phyloP scores from a whole-genome alignment of 768 basidiomycete species.

The Amylocystis lapponica region DNA sequence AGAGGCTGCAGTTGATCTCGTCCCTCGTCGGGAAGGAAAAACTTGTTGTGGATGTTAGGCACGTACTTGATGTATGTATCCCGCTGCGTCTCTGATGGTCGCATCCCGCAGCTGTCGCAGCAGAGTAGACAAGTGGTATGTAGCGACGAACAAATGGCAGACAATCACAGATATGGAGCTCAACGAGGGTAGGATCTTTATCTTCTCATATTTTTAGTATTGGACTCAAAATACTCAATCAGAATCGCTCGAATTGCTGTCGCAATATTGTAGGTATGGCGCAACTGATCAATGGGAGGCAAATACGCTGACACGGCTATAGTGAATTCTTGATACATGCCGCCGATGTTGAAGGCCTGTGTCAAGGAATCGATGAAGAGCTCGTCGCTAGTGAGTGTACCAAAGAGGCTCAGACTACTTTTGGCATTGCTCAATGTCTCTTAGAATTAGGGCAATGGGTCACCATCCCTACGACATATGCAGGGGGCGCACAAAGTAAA shows the following conservation, averaged over 20 bases:
- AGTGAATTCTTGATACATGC: constrained; percentile 94
- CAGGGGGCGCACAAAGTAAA: constrained; percentile 88
- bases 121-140: constrained; percentile 73
- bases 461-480: constrained; percentile 89
- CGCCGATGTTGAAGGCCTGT: constrained; percentile 97
- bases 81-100: not conserved
- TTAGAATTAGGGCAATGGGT: constrained; percentile 90
- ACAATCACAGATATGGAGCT: constrained; percentile 93
- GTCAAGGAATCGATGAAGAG: constrained; percentile 91
- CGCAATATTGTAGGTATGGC: constrained; percentile 73
- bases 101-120: constrained; percentile 67
- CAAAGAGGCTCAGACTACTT: no score
- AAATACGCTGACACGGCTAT: constrained; percentile 21
- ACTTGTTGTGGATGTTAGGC: constrained; percentile 95
- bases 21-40: constrained; percentile 70
- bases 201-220: not conserved
- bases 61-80: constrained; percentile 10
- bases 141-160: constrained; percentile 99
- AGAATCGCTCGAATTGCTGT: constrained; percentile 77
- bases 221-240: no score
- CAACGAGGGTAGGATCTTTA: not conserved
- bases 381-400: constrained; percentile 64
- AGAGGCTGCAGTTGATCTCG: constrained; percentile 60
- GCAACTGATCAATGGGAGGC: not conserved
- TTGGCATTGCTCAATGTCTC: constrained; percentile 9